phyloP scores from a whole-genome alignment of 1,139 yeast genomes.

The Blastobotrys indianensis region DNA sequence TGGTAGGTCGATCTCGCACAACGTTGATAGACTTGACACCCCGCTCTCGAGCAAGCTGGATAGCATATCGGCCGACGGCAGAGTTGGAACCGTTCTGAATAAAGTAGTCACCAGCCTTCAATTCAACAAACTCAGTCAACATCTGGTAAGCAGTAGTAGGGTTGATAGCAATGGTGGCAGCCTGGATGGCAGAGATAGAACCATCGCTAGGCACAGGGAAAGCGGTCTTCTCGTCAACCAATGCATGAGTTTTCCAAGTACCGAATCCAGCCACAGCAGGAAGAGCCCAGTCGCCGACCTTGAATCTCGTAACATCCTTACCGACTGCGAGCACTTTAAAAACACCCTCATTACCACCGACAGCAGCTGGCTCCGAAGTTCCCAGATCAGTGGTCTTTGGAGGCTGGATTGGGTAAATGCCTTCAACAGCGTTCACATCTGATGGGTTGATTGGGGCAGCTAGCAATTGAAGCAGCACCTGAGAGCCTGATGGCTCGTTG shows the following conservation, averaged over 20 bases:
- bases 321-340: slow-evolving; percentile 79
- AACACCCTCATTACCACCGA: slow-evolving; percentile 92
- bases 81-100: slow-evolving; percentile 96
- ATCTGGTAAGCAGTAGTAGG: slow-evolving; percentile 90
- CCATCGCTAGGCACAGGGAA: slow-evolving; percentile 41
- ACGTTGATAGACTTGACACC: slow-evolving; percentile 83
- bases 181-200: slow-evolving; percentile 44
- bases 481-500: slow-evolving; percentile 32
- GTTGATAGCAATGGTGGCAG: slow-evolving; percentile 85
- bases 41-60: slow-evolving; percentile 73
- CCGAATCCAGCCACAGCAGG: slow-evolving; percentile 84
- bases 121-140: slow-evolving; percentile 63
- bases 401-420: slow-evolving; percentile 89
- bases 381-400: slow-evolving; percentile 49
- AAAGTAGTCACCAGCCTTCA: slow-evolving; percentile 79
- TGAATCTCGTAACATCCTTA: slow-evolving; percentile 37
- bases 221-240: slow-evolving; percentile 36
- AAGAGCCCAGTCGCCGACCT: slow-evolving; percentile 83
- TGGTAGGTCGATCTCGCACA: slow-evolving; percentile 75
- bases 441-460: slow-evolving; percentile 94
- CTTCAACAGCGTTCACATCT: slow-evolving; percentile 83
- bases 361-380: slow-evolving; percentile 58
- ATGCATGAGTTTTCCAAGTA: slow-evolving; percentile 88
- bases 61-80: slow-evolving; percentile 91
- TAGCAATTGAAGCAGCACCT: slow-evolving; percentile 54